A percentile compares a stretch with the other conserved stretches of the same genome.
Evolutionary conservation across 495 filamentous ascomycete species (phyloP).

Genomic region (Filosporella fistucella): DNA sequence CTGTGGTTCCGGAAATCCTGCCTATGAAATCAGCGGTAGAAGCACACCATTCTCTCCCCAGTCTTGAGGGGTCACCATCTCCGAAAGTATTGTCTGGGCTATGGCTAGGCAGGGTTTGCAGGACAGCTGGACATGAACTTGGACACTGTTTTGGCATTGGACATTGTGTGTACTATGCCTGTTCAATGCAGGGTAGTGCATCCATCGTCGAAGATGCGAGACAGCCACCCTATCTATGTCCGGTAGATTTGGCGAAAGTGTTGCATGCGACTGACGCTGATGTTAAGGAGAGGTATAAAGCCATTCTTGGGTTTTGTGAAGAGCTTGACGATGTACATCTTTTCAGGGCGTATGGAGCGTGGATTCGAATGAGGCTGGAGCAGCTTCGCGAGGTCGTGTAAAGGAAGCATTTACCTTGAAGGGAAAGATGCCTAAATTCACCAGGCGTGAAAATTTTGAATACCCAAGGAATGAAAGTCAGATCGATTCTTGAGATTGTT

Average conservation of each 20-base stretch:
- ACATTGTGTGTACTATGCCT: slow-evolving; percentile 68
- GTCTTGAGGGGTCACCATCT: slow-evolving; percentile 7
- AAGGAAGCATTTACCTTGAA: too few relatives aligned
- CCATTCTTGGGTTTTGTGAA: slow-evolving; percentile 41
- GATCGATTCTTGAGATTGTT: too few relatives aligned
- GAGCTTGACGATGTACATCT: slow-evolving; percentile 28
- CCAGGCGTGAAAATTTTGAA: too few relatives aligned
- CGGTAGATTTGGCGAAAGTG: slow-evolving; percentile 56
- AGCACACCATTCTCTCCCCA: slow-evolving; percentile 15
- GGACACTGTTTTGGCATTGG: slow-evolving; percentile 63
- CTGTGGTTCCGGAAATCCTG: too few relatives aligned
- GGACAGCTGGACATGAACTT: slow-evolving; percentile 59
- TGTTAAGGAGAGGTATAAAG: slow-evolving; percentile 34
- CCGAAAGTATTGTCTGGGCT: slow-evolving; percentile 25
- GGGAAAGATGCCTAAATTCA: too few relatives aligned
- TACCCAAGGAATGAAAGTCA: too few relatives aligned
- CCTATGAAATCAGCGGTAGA: slow-evolving; percentile 13
- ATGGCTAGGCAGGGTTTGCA: slow-evolving; percentile 53
- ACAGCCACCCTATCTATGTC: slow-evolving; percentile 65
- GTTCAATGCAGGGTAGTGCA: slow-evolving; percentile 61
- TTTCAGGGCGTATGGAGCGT: slow-evolving; percentile 37
- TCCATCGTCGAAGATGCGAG: slow-evolving; percentile 56
- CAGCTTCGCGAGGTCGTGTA: too few relatives aligned
- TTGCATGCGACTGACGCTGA: slow-evolving; percentile 33
- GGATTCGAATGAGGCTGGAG: slow-evolving; percentile 24